Percentiles rank a stretch among this genome's conserved stretches.
phyloP scores from a whole-genome alignment of 169 alveolate species.

The Cryptosporidium parvum region DNA sequence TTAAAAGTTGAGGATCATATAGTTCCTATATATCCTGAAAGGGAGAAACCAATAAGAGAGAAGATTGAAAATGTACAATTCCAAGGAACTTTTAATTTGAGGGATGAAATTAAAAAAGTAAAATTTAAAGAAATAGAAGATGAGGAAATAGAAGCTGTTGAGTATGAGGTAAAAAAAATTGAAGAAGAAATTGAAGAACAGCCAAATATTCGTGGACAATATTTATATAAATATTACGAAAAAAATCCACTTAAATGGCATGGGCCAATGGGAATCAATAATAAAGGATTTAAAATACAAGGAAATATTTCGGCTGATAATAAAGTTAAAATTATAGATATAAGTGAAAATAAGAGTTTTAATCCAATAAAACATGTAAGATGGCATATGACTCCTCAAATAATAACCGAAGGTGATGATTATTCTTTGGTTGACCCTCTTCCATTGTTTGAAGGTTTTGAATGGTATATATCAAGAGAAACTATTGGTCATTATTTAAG shows the following conservation, averaged over 20 bases:
- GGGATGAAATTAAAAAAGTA: slow-evolving; percentile 62
- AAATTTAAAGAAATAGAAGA: slow-evolving; percentile 51
- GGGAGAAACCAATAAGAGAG: slow-evolving; percentile 33
- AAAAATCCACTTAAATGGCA: slow-evolving; percentile 9
- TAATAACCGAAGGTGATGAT: slow-evolving; percentile 23
- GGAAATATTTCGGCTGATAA: slow-evolving; percentile 72
- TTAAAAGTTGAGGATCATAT: slow-evolving; percentile 56
- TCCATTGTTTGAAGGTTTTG: slow-evolving; percentile 63
- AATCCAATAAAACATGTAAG: slow-evolving; percentile 60
- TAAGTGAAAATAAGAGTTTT: slow-evolving; percentile 16
- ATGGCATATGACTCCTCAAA: slow-evolving; percentile 40
- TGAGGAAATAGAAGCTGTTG: slow-evolving; percentile 58
- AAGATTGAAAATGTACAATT: slow-evolving; percentile 25
- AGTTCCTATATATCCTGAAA: slow-evolving; percentile 44
- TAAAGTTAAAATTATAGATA: slow-evolving; percentile 30
- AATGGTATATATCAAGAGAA: slow-evolving; percentile 59
- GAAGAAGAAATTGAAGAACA: slow-evolving; percentile 46
- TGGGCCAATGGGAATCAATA: background rate
- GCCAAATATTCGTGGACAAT: slow-evolving; percentile 55
- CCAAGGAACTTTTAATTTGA: slow-evolving; percentile 54
- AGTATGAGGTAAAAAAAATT: slow-evolving; percentile 37
- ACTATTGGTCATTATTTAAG: slow-evolving; percentile 56
- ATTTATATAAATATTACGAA: slow-evolving; percentile 25
- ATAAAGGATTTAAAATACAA: slow-evolving; percentile 18
- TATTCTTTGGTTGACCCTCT: slow-evolving; percentile 18